A percentile compares a stretch with the other conserved stretches of the same genome.
Evolutionary conservation across 2,329 filamentous ascomycete genomes (phyloP).

Genomic region (Botryosphaeria dothidea): DNA sequence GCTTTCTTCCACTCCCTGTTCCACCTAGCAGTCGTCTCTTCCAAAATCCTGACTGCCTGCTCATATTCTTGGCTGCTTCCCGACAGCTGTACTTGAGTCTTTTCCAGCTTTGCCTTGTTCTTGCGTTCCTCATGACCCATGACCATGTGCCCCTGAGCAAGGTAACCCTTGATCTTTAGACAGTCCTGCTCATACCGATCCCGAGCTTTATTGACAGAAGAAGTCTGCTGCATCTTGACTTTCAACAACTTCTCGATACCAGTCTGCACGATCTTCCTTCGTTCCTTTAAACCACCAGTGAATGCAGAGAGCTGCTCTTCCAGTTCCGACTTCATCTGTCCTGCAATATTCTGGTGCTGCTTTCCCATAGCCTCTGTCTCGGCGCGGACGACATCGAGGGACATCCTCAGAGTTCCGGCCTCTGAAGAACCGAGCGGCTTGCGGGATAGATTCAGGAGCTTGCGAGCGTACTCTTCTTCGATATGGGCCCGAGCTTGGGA

Average conservation of each 20-base stretch:
- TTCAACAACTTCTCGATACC: constrained; percentile 95
- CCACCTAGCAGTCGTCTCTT: constrained; percentile 94
- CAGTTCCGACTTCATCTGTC: constrained; percentile 93
- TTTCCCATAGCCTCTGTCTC: constrained; percentile 95
- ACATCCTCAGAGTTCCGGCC: constrained; percentile 76
- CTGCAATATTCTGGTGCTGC: constrained; percentile 84
- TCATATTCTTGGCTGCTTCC: constrained; percentile 93
- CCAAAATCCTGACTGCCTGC: constrained; percentile 83
- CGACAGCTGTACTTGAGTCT: constrained; percentile 94
- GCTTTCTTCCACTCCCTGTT: constrained; percentile 98
- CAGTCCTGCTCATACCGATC: constrained; percentile 98
- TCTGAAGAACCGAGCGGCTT: constrained; percentile 90
- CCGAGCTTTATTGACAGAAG: constrained; percentile 88
- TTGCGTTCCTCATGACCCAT: constrained; percentile 99
- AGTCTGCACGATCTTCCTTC: constrained; percentile 92
- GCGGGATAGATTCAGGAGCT: constrained; percentile 79
- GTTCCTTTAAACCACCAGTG: constrained; percentile 91
- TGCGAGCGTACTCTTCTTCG: constrained; percentile 94
- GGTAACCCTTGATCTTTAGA: constrained; percentile 95
- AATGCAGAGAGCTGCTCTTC: constrained; percentile 93
- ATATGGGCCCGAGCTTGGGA: constrained; percentile 78
- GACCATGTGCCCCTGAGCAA: constrained; percentile 98
- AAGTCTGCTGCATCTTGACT: constrained; percentile 87
- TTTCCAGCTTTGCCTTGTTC: constrained; percentile 98
- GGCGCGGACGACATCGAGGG: constrained; percentile 81